Base-by-base conservation (phyloP, 2,329 filamentous ascomycete genomes). In the Macrophomina pseudophaseolina region DNA sequence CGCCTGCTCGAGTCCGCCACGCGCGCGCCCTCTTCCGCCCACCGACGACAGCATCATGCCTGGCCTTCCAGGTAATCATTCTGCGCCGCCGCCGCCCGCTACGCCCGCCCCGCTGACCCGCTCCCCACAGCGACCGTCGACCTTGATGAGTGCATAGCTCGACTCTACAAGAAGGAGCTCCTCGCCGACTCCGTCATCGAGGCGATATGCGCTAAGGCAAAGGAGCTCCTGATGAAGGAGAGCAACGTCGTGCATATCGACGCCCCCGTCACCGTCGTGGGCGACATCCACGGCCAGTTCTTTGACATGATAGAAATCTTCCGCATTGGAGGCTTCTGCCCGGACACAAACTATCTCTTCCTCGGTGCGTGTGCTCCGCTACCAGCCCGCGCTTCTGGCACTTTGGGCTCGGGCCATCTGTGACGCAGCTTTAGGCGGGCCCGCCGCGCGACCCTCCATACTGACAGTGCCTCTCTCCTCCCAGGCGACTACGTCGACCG, bases 231-330 rank as follows among this genome's bases (percentile, higher is more conserved):
- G 72, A 99, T 99, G 95, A 94, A 96, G 78, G 95, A 99, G 88
- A 98, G 94, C 87, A 99, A 99, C 81, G 95, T 99, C 69, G 95
- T 99, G 68, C 95, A 99, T 79, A 96, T 99, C 69, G 89, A 89
- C 73, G 94, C 95, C 38, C 95, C 95, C 1, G 93, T 99, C 67
- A 99, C 95, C 16, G 95, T 99, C 9, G 95, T 99, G 46, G 95
- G 95, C 71, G 95, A 99, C 79, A 99, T 99, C 72, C 95, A 99
- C 80, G 95, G 95, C 67, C 95, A 99, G 80, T 99, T 99, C 83
- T 98, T 94, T 80, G 95, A 99, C 80, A 88, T 99, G 82, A 95
- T 99, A 71, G 95, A 99, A 85, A 98, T 99, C 72, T 99, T 99
- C 83, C 93, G 93, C 80, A 99, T 99, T 74, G 95, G 95, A 67